Percentiles rank a stretch among this genome's conserved stretches.
Conservation (phyloP, 2,329 filamentous ascomycete species). For the Microcyclospora tardicrescens region DNA sequence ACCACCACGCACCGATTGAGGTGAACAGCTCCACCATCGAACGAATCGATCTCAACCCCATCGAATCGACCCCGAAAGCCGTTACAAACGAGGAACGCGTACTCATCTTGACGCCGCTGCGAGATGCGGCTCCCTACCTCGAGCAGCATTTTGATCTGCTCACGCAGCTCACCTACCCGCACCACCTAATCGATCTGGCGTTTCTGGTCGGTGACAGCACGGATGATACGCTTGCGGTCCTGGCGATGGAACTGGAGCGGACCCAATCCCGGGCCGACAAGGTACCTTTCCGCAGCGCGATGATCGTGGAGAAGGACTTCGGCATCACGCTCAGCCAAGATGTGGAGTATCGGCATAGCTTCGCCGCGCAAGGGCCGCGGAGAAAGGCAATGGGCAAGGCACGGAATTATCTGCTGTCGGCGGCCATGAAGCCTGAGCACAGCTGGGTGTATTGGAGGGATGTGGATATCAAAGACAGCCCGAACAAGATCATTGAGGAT, state of each 20-base stretch:
- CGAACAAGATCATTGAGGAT: slow-evolving; percentile 78
- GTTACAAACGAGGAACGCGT: slow-evolving; percentile 71
- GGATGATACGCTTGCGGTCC: slow-evolving; percentile 81
- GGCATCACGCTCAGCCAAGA: slow-evolving; percentile 59
- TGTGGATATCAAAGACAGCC: slow-evolving; percentile 88
- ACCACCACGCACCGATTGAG: slow-evolving; percentile 78
- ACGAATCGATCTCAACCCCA: slow-evolving; percentile 69
- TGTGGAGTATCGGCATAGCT: slow-evolving; percentile 73
- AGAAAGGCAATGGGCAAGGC: slow-evolving; percentile 83
- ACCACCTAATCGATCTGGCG: slow-evolving; percentile 84
- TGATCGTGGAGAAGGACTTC: slow-evolving; percentile 87
- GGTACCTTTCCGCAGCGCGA: slow-evolving; percentile 72
- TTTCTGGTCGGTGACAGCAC: slow-evolving; percentile 87
- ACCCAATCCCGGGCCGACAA: slow-evolving; percentile 67
- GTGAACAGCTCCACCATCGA: slow-evolving; percentile 71
- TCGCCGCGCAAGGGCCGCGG: slow-evolving; percentile 75
- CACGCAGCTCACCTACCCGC: slow-evolving; percentile 80
- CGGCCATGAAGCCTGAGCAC: slow-evolving; percentile 81
- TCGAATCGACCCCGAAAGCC: slow-evolving; percentile 70
- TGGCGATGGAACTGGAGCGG: slow-evolving; percentile 73
- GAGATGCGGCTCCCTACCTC: slow-evolving; percentile 73
- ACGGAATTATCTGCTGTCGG: slow-evolving; percentile 77
- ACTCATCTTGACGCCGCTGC: slow-evolving; percentile 82
- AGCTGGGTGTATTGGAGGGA: slow-evolving; percentile 99
- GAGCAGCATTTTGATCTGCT: slow-evolving; percentile 89